Evolutionary conservation across 768 basidiomycete genomes (phyloP), one percentile per base, ranked within the genome.

Genomic region (Boletus vermiculosoides): DNA sequence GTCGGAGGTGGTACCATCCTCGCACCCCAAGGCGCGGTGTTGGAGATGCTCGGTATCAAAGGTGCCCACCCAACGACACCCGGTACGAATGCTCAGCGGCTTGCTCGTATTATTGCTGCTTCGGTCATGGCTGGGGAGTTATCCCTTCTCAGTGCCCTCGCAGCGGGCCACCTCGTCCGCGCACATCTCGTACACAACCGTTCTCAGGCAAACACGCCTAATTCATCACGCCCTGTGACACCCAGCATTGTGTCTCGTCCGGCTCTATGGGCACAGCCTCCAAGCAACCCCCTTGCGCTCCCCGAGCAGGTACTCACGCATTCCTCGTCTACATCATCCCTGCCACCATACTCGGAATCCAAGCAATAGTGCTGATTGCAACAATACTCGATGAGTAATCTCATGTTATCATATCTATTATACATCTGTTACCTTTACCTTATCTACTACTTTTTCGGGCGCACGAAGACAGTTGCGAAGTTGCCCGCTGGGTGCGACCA

Each of bases 41-140:
- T 98, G 58, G 92, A 96, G 47, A 86, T 98, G 88, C 87, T 99
- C 50, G 96, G 95, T 36, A 76, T 98, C 68, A 86, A 82, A 57
- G 97, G 97, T 52, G 90, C 97, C 0, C 91, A 98, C 74, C 80
- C 85, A 0, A 88, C 88, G 12, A 76, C 83, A 11, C 96, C 97
- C 0, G 97, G 97, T 1, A 80, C 85, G 67, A 97, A 98, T 71
- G 89, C 97, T 0, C 91, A 91, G 60, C 82, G 80, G 46, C 85
- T 99, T 51, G 97, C 97, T 2, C 83, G 93, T 34, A 82, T 98
- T 66, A 90, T 99, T 63, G 88, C 88, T 37, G 85, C 94, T 0
- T 82, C 92, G 0, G 97, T 99, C 65, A 97, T 98, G 94, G 96
- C 97, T 2, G 97, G 97, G 36, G 97, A 99, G 73, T 78, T 98